Conservation (phyloP, 495 filamentous ascomycete genomes). For the Penicillium subrubescens region DNA sequence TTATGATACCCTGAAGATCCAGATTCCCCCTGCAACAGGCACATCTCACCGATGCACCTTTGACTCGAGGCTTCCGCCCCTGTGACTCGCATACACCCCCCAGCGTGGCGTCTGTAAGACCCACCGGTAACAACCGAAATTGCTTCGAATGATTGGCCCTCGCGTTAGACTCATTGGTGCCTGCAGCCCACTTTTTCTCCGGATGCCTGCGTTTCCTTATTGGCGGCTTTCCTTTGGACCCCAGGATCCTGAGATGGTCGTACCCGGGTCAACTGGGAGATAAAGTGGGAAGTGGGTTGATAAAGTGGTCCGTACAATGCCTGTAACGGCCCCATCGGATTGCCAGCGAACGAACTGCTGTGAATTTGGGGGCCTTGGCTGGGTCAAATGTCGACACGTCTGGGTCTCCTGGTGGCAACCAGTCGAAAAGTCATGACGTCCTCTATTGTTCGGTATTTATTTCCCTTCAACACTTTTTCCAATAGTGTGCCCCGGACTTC, state of each 20-base stretch:
- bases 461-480: not conserved
- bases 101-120: slow-evolving; percentile 22
- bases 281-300: not conserved
- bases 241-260: slow-evolving; percentile 23
- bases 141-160: slow-evolving; percentile 17
- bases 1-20: slow-evolving; percentile 1
- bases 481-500: slow-evolving; percentile 4
- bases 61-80: not conserved
- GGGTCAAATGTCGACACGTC: not conserved
- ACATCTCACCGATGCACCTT: not conserved
- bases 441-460: slow-evolving; percentile 9
- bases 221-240: slow-evolving; percentile 29
- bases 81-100: slow-evolving; percentile 19
- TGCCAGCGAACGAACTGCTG: slow-evolving; percentile 21
- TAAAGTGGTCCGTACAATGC: slow-evolving; percentile 17
- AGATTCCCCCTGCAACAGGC: not conserved
- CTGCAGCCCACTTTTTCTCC: slow-evolving; percentile 34
- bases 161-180: slow-evolving; percentile 22
- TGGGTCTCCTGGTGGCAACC: slow-evolving; percentile 24
- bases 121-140: slow-evolving; percentile 21
- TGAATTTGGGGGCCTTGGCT: not conserved
- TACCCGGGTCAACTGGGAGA: slow-evolving; percentile 1
- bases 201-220: slow-evolving; percentile 27
- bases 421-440: slow-evolving; percentile 33
- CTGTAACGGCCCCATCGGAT: slow-evolving; percentile 19